Conservation (phyloP, 140 eudicot genomes). For the Eryngium alpinum region DNA sequence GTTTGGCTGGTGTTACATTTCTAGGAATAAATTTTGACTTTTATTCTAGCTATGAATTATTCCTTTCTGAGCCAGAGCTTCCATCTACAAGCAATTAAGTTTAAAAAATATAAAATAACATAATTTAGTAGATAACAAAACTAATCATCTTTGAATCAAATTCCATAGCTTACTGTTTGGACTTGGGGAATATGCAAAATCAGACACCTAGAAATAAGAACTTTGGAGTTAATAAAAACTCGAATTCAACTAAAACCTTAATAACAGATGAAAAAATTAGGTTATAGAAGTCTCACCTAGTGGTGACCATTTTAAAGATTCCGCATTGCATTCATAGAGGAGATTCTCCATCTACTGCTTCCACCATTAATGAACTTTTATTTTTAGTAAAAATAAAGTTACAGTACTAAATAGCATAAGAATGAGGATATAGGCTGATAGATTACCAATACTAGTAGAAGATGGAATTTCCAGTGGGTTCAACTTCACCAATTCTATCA, state of each 20-base stretch:
- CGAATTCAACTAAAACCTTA: not conserved
- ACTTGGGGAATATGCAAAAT: constrained; percentile 70
- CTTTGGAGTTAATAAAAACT: constrained; percentile 14
- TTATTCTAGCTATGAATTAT: constrained; percentile 46
- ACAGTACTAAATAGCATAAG: constrained; percentile 1
- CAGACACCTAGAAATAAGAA: constrained; percentile 52
- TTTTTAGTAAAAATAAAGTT: not conserved
- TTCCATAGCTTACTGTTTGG: constrained; percentile 50
- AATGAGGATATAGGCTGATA: not conserved
- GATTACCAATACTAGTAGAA: constrained; percentile 48
- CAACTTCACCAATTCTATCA: constrained; percentile 87
- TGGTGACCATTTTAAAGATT: constrained; percentile 48
- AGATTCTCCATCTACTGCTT: constrained; percentile 69
- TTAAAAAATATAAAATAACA: not conserved
- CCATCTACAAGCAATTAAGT: constrained; percentile 34
- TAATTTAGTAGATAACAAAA: constrained; percentile 1
- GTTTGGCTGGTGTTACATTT: constrained; percentile 42
- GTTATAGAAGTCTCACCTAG: constrained; percentile 38
- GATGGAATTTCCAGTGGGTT: constrained; percentile 35
- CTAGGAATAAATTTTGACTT: constrained; percentile 42
- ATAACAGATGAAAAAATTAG: constrained; percentile 2
- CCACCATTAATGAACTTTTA: constrained; percentile 19
- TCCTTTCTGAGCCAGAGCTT: constrained; percentile 57
- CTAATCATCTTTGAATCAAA: constrained; percentile 16
- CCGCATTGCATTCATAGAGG: constrained; percentile 51